Evolutionary conservation across 148 eudicot genomes (phyloP), one percentile per base, ranked within the genome.

Genomic region (Oxyria digyna): DNA sequence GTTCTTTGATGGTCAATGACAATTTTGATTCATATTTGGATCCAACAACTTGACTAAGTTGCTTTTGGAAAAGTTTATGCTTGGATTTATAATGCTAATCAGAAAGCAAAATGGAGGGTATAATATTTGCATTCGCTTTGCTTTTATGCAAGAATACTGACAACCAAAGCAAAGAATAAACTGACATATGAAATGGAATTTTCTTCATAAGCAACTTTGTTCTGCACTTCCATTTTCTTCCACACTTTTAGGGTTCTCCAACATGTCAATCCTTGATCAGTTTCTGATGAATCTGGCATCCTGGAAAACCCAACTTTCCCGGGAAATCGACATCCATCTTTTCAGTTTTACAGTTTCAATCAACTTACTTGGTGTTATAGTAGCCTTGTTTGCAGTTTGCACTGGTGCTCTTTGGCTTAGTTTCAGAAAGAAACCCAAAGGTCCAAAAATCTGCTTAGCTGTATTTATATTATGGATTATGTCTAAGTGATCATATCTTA

Each of bases 361-460:
- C 18, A 12, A 59, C 18, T 12, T 29, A 29, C 4, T 74, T 29
- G 70, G 65, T 49, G 24, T 79, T 32, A 68, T 21, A 24, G 41
- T 76, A 32, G 78, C 85, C 43, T 59, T 74, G 40, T 64, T 70
- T 71, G 77, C 41, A 24, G 27, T 69, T 65, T 40, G 45, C 69
- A 32, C 59, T 38, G 68, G 42, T 21, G 65, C 68, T 66, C 63
- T 67, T 65, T 71, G 32, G 64, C 52, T n/a, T 68, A 69, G 21
- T 67, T 64, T 21, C 59, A 78, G 4, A 57, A 78, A 68, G 68
- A 76, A 78, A 41, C 78, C 73, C 38, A 70, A 70, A 73, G 81
- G 81, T 80, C 41, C 43, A 46, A 21, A 14, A 23, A 29, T 1
- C 32, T 40, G 12, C 55, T 4, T 49, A 49, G 55, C 26, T 49